These are phyloP conservation scores for Eutypa lata DNA, from an alignment of 2,329 filamentous ascomycete genomes.

Conservation along the genomic window DNA sequence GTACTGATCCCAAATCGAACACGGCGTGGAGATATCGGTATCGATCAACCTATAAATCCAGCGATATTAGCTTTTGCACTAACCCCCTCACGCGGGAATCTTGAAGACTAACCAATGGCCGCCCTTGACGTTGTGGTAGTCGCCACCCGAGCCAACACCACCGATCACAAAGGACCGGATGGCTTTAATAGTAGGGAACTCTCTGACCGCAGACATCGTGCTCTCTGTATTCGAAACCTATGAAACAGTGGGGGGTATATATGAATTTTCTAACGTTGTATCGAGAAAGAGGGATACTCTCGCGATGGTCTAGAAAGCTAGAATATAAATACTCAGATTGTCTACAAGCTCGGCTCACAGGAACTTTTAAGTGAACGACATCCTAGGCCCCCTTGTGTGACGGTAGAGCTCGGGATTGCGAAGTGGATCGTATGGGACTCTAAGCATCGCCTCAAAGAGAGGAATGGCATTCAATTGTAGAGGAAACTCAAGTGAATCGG, in stretches of 20 bases:
- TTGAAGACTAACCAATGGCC: slow-evolving; percentile 63
- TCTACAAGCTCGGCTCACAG: not conserved
- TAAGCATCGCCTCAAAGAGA: not conserved
- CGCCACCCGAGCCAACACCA: slow-evolving; percentile 61
- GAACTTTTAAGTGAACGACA: not conserved
- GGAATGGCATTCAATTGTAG: not conserved
- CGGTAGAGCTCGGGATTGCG: not conserved
- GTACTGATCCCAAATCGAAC: slow-evolving; percentile 86
- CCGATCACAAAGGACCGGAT: slow-evolving; percentile 70
- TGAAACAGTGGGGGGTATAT: not conserved
- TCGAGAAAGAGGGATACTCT: not conserved
- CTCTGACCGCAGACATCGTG: slow-evolving; percentile 46
- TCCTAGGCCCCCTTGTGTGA: not conserved
- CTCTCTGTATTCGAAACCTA: not conserved
- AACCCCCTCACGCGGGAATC: no score
- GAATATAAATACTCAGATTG: not conserved
- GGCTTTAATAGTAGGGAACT: slow-evolving; percentile 74
- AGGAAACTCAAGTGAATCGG: not conserved
- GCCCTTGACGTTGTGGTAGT: slow-evolving; percentile 88
- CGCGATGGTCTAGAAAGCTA: not conserved
- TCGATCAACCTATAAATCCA: slow-evolving; percentile 77
- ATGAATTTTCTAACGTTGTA: not conserved
- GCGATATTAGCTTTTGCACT: slow-evolving; percentile 10
- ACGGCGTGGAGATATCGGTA: slow-evolving; percentile 87
- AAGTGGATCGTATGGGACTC: not conserved